phyloP scores from a whole-genome alignment of 139 green algal species.

The Auxenochlorella pyrenoidosa region DNA sequence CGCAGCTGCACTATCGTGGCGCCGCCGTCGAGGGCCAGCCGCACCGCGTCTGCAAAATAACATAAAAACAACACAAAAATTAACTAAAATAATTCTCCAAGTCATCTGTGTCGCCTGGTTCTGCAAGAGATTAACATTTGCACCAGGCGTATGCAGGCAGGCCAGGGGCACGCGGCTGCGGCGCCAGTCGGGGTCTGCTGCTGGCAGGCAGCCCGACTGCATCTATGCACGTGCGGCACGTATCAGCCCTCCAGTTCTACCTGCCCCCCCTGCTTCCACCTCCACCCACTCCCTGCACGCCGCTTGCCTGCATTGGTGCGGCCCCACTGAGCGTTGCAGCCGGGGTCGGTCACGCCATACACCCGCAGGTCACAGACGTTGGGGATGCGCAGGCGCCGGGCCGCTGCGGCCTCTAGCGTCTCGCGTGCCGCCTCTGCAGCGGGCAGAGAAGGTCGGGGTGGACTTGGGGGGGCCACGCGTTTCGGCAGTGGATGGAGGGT shows the following conservation, averaged over 20 bases:
- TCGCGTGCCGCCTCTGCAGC: conserved; percentile 23
- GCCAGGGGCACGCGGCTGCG: no score
- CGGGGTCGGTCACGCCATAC: conserved; percentile 88
- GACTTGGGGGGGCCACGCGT: no score
- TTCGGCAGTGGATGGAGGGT: neutral
- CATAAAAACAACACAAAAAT: no score
- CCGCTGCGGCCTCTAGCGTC: neutral
- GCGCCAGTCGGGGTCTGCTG: no score
- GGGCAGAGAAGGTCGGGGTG: no score
- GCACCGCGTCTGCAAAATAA: conserved; percentile 72
- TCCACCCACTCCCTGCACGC: neutral
- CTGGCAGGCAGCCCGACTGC: no score
- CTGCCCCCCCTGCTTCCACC: neutral
- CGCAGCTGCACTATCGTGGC: conserved; percentile 88
- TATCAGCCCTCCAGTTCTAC: neutral
- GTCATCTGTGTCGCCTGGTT: no score
- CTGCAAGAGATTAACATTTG: no score
- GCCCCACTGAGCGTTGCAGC: conserved; percentile 59
- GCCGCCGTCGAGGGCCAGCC: conserved; percentile 76
- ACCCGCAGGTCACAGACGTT: conserved; percentile 62
- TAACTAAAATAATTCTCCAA: no score
- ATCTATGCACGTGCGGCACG: neutral
- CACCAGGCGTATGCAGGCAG: no score
- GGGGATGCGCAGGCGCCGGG: neutral
- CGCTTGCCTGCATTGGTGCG: conserved; percentile 27